These are phyloP conservation scores for Malbranchea zuffiana DNA, from an alignment of 2,329 filamentous ascomycete species.

Conservation along the genomic window DNA sequence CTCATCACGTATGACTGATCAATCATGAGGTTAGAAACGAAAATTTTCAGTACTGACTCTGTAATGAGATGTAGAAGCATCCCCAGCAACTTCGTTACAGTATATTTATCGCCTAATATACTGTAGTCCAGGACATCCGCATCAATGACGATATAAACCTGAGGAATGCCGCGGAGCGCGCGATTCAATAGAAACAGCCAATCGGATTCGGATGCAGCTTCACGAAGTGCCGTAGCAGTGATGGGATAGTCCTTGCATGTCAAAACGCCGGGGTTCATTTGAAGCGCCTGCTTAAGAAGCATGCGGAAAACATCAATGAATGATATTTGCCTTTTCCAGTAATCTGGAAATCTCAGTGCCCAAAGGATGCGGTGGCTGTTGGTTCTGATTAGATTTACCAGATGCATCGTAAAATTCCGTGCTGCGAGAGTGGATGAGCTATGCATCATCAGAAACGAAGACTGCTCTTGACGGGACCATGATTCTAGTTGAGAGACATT, in stretches of 20 bases:
- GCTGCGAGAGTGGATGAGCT: too few species aligned
- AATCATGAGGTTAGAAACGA: conserved; percentile 1
- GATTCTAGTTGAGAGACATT: too few species aligned
- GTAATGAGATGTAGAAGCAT: neutral
- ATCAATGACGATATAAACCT: neutral
- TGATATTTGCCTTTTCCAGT: neutral
- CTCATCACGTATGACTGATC: neutral
- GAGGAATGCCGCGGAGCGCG: neutral
- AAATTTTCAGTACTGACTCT: neutral
- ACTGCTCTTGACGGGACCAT: neutral
- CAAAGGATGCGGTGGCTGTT: neutral
- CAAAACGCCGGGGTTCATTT: neutral
- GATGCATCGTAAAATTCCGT: too few species aligned
- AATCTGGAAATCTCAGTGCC: neutral
- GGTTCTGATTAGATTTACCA: neutral
- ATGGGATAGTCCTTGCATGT: conserved; percentile 2
- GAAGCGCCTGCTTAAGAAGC: conserved; percentile 1
- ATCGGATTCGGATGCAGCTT: neutral
- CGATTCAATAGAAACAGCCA: neutral
- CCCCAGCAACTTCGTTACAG: neutral
- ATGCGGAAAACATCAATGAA: neutral
- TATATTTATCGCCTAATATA: neutral
- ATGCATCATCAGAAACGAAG: conserved; percentile 1
- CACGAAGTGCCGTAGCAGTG: neutral
- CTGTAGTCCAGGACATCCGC: neutral